Base-by-base conservation (phyloP, 2,329 filamentous ascomycete species). In the Exserohilum turcica region DNA sequence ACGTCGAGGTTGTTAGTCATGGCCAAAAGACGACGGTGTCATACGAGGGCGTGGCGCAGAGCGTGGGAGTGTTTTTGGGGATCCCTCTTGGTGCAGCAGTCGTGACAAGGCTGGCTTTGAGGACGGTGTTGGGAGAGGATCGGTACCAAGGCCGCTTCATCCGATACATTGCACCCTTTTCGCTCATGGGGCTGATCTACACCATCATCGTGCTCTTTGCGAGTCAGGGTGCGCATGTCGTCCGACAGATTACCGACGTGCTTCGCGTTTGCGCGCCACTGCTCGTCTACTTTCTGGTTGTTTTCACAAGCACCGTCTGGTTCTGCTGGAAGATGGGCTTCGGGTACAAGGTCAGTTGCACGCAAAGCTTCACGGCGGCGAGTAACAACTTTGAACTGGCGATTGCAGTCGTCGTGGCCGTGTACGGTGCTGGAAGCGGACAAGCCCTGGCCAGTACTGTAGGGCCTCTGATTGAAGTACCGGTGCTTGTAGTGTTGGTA, bases 361-460 rank as follows among this genome's bases (percentile, higher is more conserved):
- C 91, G 2, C 91, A 95, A 75, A 92, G 89, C 68, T 94, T 96
- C 65, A 95, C 90, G 0, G 92, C 91, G 0, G 92, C 91, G 0
- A 96, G 91, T 71, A 96, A 96, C 69, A 96, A 96, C 70, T 96
- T 96, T 66, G 92, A 96, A 77, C 78, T 96, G 19, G 91, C 92
- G 0, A 96, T 96, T 74, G 91, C 91, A 0, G 91, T 96, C 0
- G 90, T 90, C 0, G 86, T 96, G 3, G 88, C 91, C 0, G 88
- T 88, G 0, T 96, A 89, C 74, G 92, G 91, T 0, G 82, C 87
- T 0, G 78, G 88, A 35, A 93, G 89, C 64, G 86, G 92, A 43
- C 86, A 96, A 74, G 91, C 91, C 0, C 77, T 96, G 38, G 91
- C 92, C 0, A 81, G 89, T 6, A 95, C 91, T 0, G 91, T 96